Conservation (phyloP, 2,329 filamentous ascomycete genomes). For the Epichloe baconii region DNA sequence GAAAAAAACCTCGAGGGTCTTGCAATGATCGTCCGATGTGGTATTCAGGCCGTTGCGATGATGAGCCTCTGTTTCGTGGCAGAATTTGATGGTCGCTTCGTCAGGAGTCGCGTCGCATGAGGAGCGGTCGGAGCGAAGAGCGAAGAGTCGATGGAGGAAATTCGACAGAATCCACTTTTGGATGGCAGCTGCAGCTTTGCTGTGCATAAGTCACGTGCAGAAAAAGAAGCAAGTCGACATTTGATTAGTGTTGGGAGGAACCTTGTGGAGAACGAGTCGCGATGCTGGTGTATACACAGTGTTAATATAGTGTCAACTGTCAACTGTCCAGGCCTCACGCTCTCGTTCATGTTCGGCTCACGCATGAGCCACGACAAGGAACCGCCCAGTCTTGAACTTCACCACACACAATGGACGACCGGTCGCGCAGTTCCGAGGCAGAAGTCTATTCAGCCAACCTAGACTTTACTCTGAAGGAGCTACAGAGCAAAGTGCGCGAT, state of each 20-base stretch:
- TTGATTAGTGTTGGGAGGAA: too few relatives aligned
- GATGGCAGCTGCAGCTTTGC: not conserved
- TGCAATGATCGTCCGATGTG: not conserved
- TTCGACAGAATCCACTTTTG: not conserved
- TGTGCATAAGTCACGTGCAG: conserved; percentile 1
- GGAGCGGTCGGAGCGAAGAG: not conserved
- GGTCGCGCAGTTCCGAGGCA: conserved; percentile 13
- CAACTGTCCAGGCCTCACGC: not conserved
- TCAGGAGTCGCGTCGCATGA: conserved; percentile 1
- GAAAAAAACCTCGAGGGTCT: not conserved
- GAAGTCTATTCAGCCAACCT: conserved; percentile 34
- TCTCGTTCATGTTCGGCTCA: not conserved
- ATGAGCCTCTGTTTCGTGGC: not conserved
- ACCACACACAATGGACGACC: conserved; percentile 12
- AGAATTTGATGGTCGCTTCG: not conserved
- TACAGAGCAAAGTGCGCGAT: conserved; percentile 45
- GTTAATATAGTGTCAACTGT: too few relatives aligned
- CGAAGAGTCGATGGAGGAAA: not conserved
- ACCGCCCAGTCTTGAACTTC: not conserved
- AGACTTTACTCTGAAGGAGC: conserved; percentile 53
- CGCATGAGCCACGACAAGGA: not conserved
- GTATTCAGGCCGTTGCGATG: not conserved
- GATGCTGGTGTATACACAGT: too few relatives aligned
- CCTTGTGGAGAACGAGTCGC: too few relatives aligned
- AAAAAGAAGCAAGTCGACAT: not conserved